phyloP scores from a whole-genome alignment of 2,329 filamentous ascomycete genomes.

The Cytospora paraplurivora region DNA sequence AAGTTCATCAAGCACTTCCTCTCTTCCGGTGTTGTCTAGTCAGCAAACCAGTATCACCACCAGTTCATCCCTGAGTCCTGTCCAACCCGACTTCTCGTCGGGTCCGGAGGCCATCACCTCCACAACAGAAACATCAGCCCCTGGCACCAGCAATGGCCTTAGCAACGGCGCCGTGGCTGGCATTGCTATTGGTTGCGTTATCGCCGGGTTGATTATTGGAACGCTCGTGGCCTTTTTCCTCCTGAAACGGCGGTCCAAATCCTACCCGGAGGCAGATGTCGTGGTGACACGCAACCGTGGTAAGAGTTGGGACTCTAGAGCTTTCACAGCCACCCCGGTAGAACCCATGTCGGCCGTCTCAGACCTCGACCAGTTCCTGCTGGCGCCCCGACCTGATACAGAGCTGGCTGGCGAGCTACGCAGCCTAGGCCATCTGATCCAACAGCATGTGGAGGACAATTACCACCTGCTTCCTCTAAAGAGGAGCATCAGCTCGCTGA shows the following conservation, averaged over 20 bases:
- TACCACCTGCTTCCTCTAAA: slow-evolving; percentile 39
- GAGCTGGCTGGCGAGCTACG: slow-evolving; percentile 39
- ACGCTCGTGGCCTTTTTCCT: slow-evolving; percentile 35
- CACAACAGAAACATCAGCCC: background rate
- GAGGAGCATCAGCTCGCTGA: slow-evolving; percentile 29
- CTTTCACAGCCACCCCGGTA: slow-evolving; percentile 23
- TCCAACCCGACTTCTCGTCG: background rate
- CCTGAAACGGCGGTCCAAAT: slow-evolving; percentile 30
- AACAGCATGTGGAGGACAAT: slow-evolving; percentile 44
- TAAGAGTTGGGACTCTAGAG: slow-evolving; percentile 15
- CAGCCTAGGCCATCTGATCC: slow-evolving; percentile 40
- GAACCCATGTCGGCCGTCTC: slow-evolving; percentile 15
- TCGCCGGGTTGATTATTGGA: slow-evolving; percentile 36
- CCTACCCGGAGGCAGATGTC: background rate
- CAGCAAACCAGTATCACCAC: background rate
- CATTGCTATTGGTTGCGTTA: slow-evolving; percentile 36
- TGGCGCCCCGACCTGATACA: slow-evolving; percentile 41
- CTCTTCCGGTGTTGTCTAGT: background rate
- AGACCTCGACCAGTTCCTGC: slow-evolving; percentile 40
- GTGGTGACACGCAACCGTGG: background rate
- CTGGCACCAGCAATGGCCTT: slow-evolving; percentile 17
- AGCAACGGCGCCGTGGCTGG: slow-evolving; percentile 34
- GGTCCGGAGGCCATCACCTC: background rate
- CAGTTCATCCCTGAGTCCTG: background rate
- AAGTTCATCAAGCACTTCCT: slow-evolving; percentile 7